A percentile compares a stretch with the other conserved stretches of the same genome.
phyloP scores from a whole-genome alignment of 2,329 filamentous ascomycete genomes.

The Fusarium drepaniforme region DNA sequence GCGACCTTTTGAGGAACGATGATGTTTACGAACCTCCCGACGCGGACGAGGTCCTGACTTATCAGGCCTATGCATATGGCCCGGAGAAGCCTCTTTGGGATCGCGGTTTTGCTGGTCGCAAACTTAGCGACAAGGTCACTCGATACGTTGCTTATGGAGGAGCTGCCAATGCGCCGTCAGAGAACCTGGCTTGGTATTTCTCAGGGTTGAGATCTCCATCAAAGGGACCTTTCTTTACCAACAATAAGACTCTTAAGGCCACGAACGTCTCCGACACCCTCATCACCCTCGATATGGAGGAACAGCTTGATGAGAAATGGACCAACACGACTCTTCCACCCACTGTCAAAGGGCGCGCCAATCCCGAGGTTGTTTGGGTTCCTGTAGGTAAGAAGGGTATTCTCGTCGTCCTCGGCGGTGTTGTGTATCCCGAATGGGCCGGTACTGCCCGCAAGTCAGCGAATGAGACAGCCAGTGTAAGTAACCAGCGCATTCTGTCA shows the following conservation, averaged over 20 bases:
- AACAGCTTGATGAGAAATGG: slow-evolving; percentile 65
- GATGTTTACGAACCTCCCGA: slow-evolving; percentile 53
- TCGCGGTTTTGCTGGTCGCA: slow-evolving; percentile 55
- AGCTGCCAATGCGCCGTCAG: slow-evolving; percentile 73
- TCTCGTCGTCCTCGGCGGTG: slow-evolving; percentile 82
- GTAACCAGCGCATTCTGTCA: slow-evolving; percentile 19
- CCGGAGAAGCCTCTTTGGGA: slow-evolving; percentile 55
- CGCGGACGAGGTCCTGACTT: slow-evolving; percentile 60
- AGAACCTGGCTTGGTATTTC: slow-evolving; percentile 80
- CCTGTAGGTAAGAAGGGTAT: slow-evolving; percentile 83
- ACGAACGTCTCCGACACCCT: slow-evolving; percentile 66
- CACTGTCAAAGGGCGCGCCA: slow-evolving; percentile 66
- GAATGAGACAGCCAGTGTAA: slow-evolving; percentile 50
- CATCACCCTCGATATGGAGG: slow-evolving; percentile 71
- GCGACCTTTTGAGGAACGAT: slow-evolving; percentile 55
- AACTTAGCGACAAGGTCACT: slow-evolving; percentile 62
- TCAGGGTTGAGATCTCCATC: slow-evolving; percentile 68
- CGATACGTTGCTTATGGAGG: slow-evolving; percentile 75
- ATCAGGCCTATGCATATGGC: slow-evolving; percentile 67
- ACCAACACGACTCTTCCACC: slow-evolving; percentile 65
- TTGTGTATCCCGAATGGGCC: slow-evolving; percentile 69
- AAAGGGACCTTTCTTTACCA: slow-evolving; percentile 62
- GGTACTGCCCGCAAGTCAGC: slow-evolving; percentile 40
- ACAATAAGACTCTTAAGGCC: slow-evolving; percentile 51
- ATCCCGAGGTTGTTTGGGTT: slow-evolving; percentile 78